Conservation (phyloP, 1,284 basidiomycete genomes). For the Filobasidium uniguttulatum region DNA sequence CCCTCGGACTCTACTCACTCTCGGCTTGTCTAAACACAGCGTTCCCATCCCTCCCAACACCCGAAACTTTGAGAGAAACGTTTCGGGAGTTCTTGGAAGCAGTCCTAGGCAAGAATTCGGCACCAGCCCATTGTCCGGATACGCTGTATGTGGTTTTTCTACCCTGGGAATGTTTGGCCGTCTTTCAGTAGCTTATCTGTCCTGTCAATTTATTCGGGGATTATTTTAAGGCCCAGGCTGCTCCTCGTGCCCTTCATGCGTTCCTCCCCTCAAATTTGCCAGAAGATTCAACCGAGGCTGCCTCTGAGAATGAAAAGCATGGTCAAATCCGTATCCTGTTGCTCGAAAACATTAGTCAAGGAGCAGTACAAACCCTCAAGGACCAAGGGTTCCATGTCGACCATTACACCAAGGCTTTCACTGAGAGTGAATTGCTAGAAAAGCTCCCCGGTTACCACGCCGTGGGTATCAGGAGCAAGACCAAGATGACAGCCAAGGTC, state of each 20-base stretch:
- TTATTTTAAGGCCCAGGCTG: conserved; percentile 3
- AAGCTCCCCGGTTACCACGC: conserved; percentile 83
- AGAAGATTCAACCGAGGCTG: conserved; percentile 12
- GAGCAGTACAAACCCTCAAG: conserved; percentile 70
- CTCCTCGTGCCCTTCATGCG: conserved; percentile 31
- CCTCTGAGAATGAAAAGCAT: conserved; percentile 19
- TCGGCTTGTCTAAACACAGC: conserved; percentile 16
- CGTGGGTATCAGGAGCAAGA: conserved; percentile 94
- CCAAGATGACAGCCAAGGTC: conserved; percentile 81
- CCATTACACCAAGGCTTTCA: conserved; percentile 71
- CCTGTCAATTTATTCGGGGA: background rate
- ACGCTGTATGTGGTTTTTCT: too few relatives aligned
- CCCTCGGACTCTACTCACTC: background rate
- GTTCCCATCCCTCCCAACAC: conserved; percentile 37
- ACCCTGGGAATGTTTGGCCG: too few relatives aligned
- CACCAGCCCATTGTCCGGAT: too few relatives aligned
- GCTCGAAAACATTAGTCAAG: conserved; percentile 88
- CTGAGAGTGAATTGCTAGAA: conserved; percentile 79
- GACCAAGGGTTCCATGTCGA: conserved; percentile 82
- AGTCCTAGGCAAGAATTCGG: too few relatives aligned
- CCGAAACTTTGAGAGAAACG: conserved; percentile 26
- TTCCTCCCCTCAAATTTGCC: conserved; percentile 34
- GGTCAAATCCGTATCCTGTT: conserved; percentile 64
- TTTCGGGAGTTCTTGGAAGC: conserved; percentile 16
- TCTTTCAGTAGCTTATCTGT: too few relatives aligned